Base-by-base conservation (phyloP, 1,284 basidiomycete genomes). In the Cutaneotrichosporon sp. region DNA sequence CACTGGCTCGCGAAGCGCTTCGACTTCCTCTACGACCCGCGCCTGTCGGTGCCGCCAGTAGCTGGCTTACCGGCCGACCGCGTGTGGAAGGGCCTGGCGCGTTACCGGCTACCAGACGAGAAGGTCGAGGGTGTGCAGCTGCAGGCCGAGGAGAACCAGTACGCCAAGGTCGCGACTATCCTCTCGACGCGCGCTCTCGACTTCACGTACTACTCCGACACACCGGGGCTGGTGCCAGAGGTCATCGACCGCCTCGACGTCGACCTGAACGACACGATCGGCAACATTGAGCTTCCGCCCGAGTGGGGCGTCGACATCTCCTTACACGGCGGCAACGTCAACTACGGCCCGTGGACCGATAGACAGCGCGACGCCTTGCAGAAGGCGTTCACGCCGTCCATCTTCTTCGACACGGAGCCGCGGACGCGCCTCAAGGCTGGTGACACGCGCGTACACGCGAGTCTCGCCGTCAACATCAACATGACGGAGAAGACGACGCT, bases 291-390 rank as follows among this genome's bases (percentile, higher is more conserved):
- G 70, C 75, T 87, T 20, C 83, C 89, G n/a, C 94, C 94, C 13
- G 91, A 97, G 72, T 97, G 92, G 89, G 92, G 92, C 4, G 81
- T 95, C 34, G 91, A 97, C 69, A 67, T 97, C n/a, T 84, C 87
- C 20, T 81, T 95, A 11, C 83, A 86, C 63, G 87, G 87, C 18
- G 93, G 91, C 0, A 78, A 83, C 31, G 69, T 95, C 46, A 86
- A 87, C 34, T 97, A 97, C 73, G 94, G 94, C 0, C 94, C 94
- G 5, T 97, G 94, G 94, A 87, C 92, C 22, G 94, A 97, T 79
- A 84, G 92, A 29, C 93, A 95, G 78, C 83, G 92, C 51, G 85
- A 82, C 18, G 85, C 90, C 57, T 78, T 97, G 25, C 92, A 95
- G 73, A 84, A 84, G 54, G 82, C 85, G 0, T 94, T 97, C 77